A percentile compares a stretch with the other conserved stretches of the same genome.
Conservation (phyloP, 2,329 filamentous ascomycete species). For the Madurella mycetomatis region DNA sequence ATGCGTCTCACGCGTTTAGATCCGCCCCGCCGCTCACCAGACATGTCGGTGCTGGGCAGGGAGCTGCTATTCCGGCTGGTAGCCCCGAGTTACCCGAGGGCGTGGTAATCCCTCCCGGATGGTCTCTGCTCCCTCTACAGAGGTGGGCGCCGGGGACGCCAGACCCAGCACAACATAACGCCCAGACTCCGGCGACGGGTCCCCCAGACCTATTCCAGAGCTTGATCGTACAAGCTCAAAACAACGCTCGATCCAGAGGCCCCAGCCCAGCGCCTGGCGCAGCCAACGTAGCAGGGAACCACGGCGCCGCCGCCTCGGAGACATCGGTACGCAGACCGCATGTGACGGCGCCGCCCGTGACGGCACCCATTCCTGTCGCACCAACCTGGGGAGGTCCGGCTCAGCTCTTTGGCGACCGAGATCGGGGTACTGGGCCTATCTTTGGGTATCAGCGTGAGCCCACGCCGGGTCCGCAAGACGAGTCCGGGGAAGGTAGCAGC, state of each 20-base stretch:
- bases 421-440: constrained; percentile 21
- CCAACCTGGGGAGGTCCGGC: constrained; percentile 50
- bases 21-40: constrained; percentile 37
- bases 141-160: constrained; percentile 39
- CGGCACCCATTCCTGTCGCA: constrained; percentile 45
- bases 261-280: constrained; percentile 5
- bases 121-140: constrained; percentile 60
- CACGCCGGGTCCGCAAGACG: constrained; percentile 10
- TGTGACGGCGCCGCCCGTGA: constrained; percentile 34
- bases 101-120: constrained; percentile 60
- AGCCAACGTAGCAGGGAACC: not conserved
- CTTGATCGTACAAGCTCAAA: constrained; percentile 2
- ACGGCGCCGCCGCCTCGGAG: not conserved
- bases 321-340: not conserved
- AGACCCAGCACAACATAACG: constrained; percentile 16
- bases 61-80: constrained; percentile 53
- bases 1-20: constrained; percentile 22
- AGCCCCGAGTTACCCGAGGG: constrained; percentile 60
- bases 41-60: constrained; percentile 43
- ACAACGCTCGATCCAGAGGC: constrained; percentile 10
- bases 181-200: not conserved
- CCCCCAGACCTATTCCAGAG: constrained; percentile 15
- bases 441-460: constrained; percentile 21
- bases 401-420: constrained; percentile 40
- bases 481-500: constrained; percentile 8